Base-by-base conservation (phyloP, 805 yeast species). In the Kazachstania taianensis region DNA sequence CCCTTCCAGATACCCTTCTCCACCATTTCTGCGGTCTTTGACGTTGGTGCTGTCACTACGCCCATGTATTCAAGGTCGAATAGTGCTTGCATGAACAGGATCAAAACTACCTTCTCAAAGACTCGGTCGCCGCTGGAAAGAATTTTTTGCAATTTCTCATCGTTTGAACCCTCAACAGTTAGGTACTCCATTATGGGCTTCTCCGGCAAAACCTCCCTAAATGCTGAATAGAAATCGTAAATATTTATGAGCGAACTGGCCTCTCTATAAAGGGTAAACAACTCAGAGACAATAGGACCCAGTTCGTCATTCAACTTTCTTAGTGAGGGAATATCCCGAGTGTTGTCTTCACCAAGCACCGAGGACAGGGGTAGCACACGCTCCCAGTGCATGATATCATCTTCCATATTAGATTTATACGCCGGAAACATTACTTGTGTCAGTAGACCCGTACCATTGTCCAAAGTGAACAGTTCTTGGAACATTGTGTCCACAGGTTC, bases 31-130 rank as follows among this genome's bases (percentile, higher is more conserved):
- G 42, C 41, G 20, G 46, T 54, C 16, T 45, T 48, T 27, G 66
- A 67, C 17, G 63, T 61, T 29, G 70, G 70, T 35, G 78, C 80
- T 44, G 75, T 75, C 14, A 84, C 52, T 32, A 83, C 59, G 0
- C 96, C 96, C 37, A 81, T 60, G 42, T 71, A 61, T 39, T 75
- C 72, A 40, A 86, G 63, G 50, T 85, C 94, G 18, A 72, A 72
- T 33, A 87, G 66, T 14, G 76, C 75, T 45, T 81, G 87, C 41
- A 81, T 60, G 52, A 86, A 86, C 73, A 92, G 73, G 3, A 84
- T 71, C 44, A 81, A 62, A 0, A 76, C 61, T 32, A 78, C 47
- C 41, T 73, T 70, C 30, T 78, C 78, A 85, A 92, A 81, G 7
- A 61, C 67, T 7, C 20, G 30, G 10, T 37, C 37, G 5, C 52